Percentiles rank a stretch among this genome's conserved stretches.
Evolutionary conservation across 2,329 filamentous ascomycete species (phyloP).

Genomic region (Cladosporium austrohemisphaericum): DNA sequence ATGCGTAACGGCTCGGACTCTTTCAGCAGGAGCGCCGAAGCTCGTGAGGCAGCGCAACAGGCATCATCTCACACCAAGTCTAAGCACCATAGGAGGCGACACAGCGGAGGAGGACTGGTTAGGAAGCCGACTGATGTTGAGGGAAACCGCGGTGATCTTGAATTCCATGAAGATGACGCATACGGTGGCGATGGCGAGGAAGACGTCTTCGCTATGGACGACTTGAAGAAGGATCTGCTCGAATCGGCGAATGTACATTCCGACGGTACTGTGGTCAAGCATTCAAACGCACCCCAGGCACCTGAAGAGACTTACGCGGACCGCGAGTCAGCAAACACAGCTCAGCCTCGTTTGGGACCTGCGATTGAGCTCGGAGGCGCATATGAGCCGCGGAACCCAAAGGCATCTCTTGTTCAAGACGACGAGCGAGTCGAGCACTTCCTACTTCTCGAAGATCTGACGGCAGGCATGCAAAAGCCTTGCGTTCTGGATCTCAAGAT

Average conservation of each 20-base stretch:
- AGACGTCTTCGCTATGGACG: constrained; percentile 66
- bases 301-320: neutral
- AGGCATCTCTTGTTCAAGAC: constrained; percentile 45
- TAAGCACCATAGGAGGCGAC: constrained; percentile 57
- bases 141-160: constrained; percentile 66
- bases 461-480: constrained; percentile 90
- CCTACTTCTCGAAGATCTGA: constrained; percentile 87
- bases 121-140: constrained; percentile 67
- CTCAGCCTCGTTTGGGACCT: constrained; percentile 21
- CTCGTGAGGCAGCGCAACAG: constrained; percentile 20
- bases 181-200: constrained; percentile 76
- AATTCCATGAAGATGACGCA: constrained; percentile 86
- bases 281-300: neutral
- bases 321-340: neutral
- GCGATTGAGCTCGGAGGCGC: constrained; percentile 28
- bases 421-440: constrained; percentile 80
- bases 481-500: constrained; percentile 98
- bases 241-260: neutral
- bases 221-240: constrained; percentile 32
- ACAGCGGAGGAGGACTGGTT: constrained; percentile 81
- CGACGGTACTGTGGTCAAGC: neutral
- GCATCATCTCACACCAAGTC: neutral
- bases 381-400: constrained; percentile 39
- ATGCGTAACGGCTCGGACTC: constrained; percentile 19
- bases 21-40: constrained; percentile 31